Conservation (phyloP, 78 protist species). For the Pelomyxa schiedti region DNA sequence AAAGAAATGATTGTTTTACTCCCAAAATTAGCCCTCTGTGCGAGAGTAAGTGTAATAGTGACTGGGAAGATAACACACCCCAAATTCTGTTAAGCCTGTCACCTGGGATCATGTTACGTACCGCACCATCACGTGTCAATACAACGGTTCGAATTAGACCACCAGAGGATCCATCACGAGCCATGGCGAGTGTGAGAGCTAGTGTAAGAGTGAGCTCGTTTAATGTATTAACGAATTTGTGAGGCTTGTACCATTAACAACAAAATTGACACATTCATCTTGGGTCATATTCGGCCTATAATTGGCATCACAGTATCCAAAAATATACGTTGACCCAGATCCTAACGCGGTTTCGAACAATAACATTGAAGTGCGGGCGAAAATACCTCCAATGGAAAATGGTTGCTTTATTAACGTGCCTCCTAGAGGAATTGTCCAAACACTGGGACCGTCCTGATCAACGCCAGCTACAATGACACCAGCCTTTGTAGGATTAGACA, state of each 20-base stretch:
- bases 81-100: no score
- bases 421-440: slow-evolving; percentile 87
- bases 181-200: slow-evolving; percentile 87
- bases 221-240: background rate
- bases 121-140: no score
- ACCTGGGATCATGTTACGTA: no score
- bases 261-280: slow-evolving; percentile 81
- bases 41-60: no score
- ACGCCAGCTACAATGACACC: slow-evolving; percentile 96
- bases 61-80: no score
- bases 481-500: no score
- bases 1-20: no score
- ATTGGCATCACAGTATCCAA: slow-evolving; percentile 84
- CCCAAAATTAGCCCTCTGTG: no score
- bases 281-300: slow-evolving; percentile 75
- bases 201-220: background rate
- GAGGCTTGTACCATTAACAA: slow-evolving; percentile 23
- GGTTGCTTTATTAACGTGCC: slow-evolving; percentile 76
- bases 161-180: slow-evolving; percentile 96
- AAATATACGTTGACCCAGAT: slow-evolving; percentile 88
- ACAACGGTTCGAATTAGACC: slow-evolving; percentile 83
- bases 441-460: slow-evolving; percentile 83
- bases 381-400: slow-evolving; percentile 81
- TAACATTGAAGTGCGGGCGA: background rate
- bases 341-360: slow-evolving; percentile 7